These are phyloP conservation scores for Paramecium octaurelia DNA, from an alignment of 73 alveolate species.

Conservation along the genomic window DNA sequence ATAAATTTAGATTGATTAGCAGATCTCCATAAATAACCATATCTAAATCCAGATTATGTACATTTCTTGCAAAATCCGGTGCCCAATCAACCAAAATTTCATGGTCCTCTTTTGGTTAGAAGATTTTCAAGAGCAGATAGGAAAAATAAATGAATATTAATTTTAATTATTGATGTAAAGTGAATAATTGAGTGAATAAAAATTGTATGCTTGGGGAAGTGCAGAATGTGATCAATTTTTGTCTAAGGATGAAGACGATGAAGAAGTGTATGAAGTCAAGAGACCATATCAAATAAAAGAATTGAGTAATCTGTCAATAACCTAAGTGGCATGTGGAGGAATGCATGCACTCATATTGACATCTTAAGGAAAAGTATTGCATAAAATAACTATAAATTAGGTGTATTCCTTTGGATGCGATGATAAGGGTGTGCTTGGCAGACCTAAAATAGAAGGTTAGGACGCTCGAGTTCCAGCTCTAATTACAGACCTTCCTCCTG, in stretches of 20 bases:
- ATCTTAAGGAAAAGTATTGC: not conserved
- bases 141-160: not conserved
- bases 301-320: not conserved
- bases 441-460: constrained; percentile 25
- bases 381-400: not conserved
- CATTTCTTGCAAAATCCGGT: not conserved
- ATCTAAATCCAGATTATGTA: not conserved
- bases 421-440: constrained; percentile 80
- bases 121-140: not conserved
- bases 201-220: constrained; percentile 68
- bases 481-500: constrained; percentile 30
- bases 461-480: constrained; percentile 46
- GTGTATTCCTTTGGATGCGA: constrained; percentile 82
- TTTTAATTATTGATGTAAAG: constrained; percentile 31
- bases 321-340: constrained; percentile 72
- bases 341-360: constrained; percentile 72
- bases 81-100: not conserved
- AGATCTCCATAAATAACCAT: constrained; percentile 13
- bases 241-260: constrained; percentile 61
- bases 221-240: constrained; percentile 75
- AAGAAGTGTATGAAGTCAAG: constrained; percentile 60
- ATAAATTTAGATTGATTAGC: not conserved
- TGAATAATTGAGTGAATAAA: constrained; percentile 38
- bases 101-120: not conserved
- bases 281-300: constrained; percentile 7